A percentile compares a stretch with the other conserved stretches of the same genome.
phyloP scores from a whole-genome alignment of 2,329 filamentous ascomycete species.

The Lachnellula willkommii region DNA sequence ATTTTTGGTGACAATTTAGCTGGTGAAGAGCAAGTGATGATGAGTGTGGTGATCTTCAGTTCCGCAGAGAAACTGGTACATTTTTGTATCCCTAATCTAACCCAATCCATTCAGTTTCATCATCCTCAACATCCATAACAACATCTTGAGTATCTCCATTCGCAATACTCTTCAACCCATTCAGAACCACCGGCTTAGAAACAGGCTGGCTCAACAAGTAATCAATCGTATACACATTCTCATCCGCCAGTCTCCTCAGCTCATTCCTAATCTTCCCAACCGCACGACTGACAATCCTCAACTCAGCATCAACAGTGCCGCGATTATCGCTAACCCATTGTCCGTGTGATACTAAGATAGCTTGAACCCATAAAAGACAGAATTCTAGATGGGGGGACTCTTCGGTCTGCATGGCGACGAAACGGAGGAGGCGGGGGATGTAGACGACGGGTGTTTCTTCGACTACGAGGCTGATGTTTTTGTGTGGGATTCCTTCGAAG shows the following conservation, averaged over 20 bases:
- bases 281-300: conserved; percentile 76
- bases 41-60: background rate
- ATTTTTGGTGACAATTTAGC: no score
- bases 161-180: conserved; percentile 23
- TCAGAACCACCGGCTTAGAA: conserved; percentile 20
- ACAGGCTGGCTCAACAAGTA: conserved; percentile 61
- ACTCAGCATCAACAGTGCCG: conserved; percentile 73
- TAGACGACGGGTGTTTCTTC: conserved; percentile 78
- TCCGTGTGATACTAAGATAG: conserved; percentile 75
- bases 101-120: conserved; percentile 49
- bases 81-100: conserved; percentile 36
- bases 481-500: conserved; percentile 74
- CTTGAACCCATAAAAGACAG: conserved; percentile 87
- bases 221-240: conserved; percentile 84
- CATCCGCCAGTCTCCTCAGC: conserved; percentile 74
- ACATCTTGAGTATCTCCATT: conserved; percentile 32
- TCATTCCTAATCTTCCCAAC: conserved; percentile 77
- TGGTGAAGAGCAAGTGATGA: no score
- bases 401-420: conserved; percentile 82
- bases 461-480: conserved; percentile 72
- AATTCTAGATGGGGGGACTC: conserved; percentile 92
- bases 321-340: conserved; percentile 77
- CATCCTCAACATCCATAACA: conserved; percentile 31
- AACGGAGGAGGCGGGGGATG: conserved; percentile 75
- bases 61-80: background rate